A percentile compares a stretch with the other conserved stretches of the same genome.
Conservation (phyloP, 495 filamentous ascomycete genomes). For the Podospora bellae-mahoneyi region DNA sequence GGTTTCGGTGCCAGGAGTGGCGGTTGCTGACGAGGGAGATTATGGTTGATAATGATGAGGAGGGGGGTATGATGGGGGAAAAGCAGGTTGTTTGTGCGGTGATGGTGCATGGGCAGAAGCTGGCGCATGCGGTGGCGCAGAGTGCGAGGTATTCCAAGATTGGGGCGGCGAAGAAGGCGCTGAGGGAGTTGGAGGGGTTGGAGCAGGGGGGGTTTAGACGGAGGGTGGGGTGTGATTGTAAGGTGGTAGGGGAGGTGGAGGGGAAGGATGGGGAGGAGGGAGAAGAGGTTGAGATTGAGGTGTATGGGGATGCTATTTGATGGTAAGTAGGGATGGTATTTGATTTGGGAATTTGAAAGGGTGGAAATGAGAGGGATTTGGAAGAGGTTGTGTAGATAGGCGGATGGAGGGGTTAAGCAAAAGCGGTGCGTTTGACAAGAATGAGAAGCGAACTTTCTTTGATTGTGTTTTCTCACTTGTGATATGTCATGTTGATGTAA, state of each 20-base stretch:
- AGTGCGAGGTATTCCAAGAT: constrained; percentile 71
- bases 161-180: constrained; percentile 64
- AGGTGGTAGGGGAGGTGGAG: constrained; percentile 1
- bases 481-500: too few relatives aligned
- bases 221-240: constrained; percentile 63
- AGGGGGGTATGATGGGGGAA: constrained; percentile 34
- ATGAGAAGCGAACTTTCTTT: background rate
- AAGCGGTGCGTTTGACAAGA: too few relatives aligned
- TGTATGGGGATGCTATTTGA: constrained; percentile 19
- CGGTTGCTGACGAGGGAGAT: constrained; percentile 27
- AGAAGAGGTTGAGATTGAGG: background rate
- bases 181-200: constrained; percentile 57
- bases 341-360: background rate
- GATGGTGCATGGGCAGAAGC: constrained; percentile 67
- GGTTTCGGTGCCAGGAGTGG: constrained; percentile 51
- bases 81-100: constrained; percentile 64
- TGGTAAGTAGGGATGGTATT: background rate
- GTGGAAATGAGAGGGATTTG: background rate
- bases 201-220: constrained; percentile 55
- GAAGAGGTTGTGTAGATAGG: background rate
- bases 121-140: constrained; percentile 58
- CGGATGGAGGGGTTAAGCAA: too few relatives aligned
- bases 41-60: constrained; percentile 20
- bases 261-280: background rate
- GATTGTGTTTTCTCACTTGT: too few relatives aligned